Evolutionary conservation across 441 rosid species (phyloP), one percentile per base, ranked within the genome.

Genomic region (Croton laevigatus): DNA sequence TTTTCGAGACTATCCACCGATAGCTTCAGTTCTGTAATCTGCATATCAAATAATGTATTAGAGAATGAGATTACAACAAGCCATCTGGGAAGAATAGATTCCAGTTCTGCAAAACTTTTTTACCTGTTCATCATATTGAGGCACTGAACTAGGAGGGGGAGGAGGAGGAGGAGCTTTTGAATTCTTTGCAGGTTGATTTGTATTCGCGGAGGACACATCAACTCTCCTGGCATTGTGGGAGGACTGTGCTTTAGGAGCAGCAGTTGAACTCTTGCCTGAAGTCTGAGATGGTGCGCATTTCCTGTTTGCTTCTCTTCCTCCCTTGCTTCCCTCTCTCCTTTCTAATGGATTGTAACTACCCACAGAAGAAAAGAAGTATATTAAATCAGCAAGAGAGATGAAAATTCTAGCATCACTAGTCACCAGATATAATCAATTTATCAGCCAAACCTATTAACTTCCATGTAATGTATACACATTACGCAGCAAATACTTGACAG

Each of bases 1-100:
- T 95, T 95, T 77, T 95, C 99, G 53, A 95, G 93, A 78, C 93
- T 89, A 77, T 95, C 99, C 32, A 95, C 89, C 57, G 89, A 88
- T 22, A 95, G 82, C 87, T 95, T 95, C 87, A 95, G 68, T 75
- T 92, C 91, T 4, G 97, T 93, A 70, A 95, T 89, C 97, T 95
- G 89, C 76, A 51, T 48, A 51, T n/a, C 19, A 64, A 60, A 46
- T 37, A 17, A 27, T 27, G 46, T 5, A 66, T 51, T 70, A 81
- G 77, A 71, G 70, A 62, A 70, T 48, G n/a, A 23, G 32, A 27
- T 27, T 27, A 27, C 32, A 27, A 27, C 32, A 42, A 17, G 14
- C 8, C 10, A 40, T 54, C 27, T 27, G 53, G 23, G 65, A 40
- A 3, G 51, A 1, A 38, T 8, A 13, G 38, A 32, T 27, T 40